Conservation (phyloP, 2,329 filamentous ascomycete genomes). For the Mariannaea elegans region DNA sequence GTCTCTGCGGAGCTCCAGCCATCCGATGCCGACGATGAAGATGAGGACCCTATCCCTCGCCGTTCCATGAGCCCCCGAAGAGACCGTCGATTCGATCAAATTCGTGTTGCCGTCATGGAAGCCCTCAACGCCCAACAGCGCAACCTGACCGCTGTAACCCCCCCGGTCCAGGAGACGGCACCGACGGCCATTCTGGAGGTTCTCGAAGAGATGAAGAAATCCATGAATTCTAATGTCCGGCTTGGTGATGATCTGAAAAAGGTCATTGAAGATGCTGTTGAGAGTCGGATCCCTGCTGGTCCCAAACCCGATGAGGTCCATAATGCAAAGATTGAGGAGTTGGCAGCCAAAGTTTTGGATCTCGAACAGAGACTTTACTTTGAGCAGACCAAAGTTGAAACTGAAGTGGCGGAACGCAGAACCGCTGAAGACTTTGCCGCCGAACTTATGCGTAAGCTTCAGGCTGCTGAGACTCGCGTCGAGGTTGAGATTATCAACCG, state of each 20-base stretch:
- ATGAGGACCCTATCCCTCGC: constrained; percentile 73
- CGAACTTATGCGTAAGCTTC: constrained; percentile 63
- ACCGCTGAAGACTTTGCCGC: constrained; percentile 62
- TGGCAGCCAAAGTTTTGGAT: constrained; percentile 67
- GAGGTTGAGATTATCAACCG: constrained; percentile 70
- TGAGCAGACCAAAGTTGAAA: constrained; percentile 59
- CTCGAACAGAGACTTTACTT: constrained; percentile 65
- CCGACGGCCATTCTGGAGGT: constrained; percentile 69
- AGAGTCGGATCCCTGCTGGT: constrained; percentile 62
- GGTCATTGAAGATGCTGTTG: constrained; percentile 70
- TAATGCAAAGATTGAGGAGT: constrained; percentile 63
- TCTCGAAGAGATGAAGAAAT: constrained; percentile 69
- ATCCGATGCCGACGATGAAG: constrained; percentile 95
- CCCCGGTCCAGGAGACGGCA: constrained; percentile 30
- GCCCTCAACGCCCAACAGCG: constrained; percentile 70
- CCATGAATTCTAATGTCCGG: constrained; percentile 43
- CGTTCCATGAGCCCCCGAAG: constrained; percentile 80
- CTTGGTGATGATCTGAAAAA: constrained; percentile 63
- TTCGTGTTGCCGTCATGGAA: constrained; percentile 77
- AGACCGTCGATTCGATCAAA: constrained; percentile 84
- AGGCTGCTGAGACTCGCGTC: constrained; percentile 65
- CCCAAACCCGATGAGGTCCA: constrained; percentile 61
- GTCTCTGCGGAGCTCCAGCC: constrained; percentile 75
- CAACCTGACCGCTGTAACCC: constrained; percentile 44
- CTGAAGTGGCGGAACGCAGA: constrained; percentile 58